These are phyloP conservation scores for Ustilago bromivora DNA, from an alignment of 1,284 basidiomycete genomes.

Conservation along the genomic window DNA sequence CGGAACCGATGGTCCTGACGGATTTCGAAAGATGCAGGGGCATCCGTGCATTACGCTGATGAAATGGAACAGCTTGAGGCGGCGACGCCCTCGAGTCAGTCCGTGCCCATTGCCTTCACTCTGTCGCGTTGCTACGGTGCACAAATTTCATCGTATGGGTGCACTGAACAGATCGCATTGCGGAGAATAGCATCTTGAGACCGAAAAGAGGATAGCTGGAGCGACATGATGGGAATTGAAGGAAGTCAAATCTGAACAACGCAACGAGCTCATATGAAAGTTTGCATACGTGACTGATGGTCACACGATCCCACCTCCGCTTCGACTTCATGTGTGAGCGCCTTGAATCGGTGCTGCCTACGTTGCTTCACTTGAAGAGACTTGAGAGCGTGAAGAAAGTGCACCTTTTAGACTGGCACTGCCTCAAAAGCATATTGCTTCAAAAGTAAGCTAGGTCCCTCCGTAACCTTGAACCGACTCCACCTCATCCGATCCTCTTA, in stretches of 20 bases:
- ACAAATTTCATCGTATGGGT: not conserved
- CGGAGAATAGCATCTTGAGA: not conserved
- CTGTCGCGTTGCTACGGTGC: not conserved
- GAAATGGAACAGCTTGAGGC: not conserved
- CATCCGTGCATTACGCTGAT: not conserved
- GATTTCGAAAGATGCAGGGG: not conserved
- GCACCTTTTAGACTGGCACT: not conserved
- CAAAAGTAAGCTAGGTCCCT: conserved; percentile 2
- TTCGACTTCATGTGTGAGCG: conserved; percentile 1
- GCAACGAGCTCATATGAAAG: conserved; percentile 2
- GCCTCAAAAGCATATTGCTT: not conserved
- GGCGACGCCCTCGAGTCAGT: not conserved
- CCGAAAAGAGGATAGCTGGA: not conserved
- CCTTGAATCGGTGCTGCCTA: not conserved
- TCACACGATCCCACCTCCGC: conserved; percentile 3
- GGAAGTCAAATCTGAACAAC: not conserved
- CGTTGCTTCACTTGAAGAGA: not conserved
- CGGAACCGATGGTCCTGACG: not conserved
- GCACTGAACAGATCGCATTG: not conserved
- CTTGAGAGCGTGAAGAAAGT: not conserved
- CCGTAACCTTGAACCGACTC: not conserved
- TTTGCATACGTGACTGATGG: conserved; percentile 1
- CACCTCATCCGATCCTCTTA: not conserved
- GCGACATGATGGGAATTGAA: not conserved
- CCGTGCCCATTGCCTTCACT: not conserved